phyloP scores from a whole-genome alignment of 108 stramenopile genomes.

The Conticribra guillardii region DNA sequence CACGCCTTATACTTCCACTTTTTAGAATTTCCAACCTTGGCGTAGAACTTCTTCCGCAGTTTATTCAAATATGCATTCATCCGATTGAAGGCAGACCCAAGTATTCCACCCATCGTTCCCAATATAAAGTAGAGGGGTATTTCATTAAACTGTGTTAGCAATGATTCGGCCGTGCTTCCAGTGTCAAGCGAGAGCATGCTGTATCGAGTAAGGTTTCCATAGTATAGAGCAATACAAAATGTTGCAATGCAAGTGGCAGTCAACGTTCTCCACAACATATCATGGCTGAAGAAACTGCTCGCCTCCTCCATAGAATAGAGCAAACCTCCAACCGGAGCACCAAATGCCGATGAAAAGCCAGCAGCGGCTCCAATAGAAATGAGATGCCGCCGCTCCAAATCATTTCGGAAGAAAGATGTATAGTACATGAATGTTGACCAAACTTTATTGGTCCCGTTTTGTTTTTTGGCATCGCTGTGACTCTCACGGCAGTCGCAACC shows the following conservation, averaged over 20 bases:
- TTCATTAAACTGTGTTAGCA: constrained; percentile 20
- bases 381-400: constrained; percentile 73
- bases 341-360: constrained; percentile 88
- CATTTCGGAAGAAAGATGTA: constrained; percentile 64
- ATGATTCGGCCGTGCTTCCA: constrained; percentile 3
- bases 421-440: constrained; percentile 20
- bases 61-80: constrained; percentile 6
- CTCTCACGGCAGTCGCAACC: too few relatives aligned
- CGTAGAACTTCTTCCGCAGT: neutral
- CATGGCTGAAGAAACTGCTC: constrained; percentile 60
- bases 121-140: constrained; percentile 31
- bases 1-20: neutral
- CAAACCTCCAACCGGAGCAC: constrained; percentile 88
- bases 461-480: too few relatives aligned
- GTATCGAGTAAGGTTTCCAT: constrained; percentile 31
- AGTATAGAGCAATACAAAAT: constrained; percentile 58
- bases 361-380: constrained; percentile 78
- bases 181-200: constrained; percentile 6
- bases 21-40: neutral
- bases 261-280: constrained; percentile 64
- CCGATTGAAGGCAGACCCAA: constrained; percentile 38
- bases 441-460: neutral
- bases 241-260: constrained; percentile 61
- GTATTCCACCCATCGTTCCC: constrained; percentile 35
- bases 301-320: constrained; percentile 53